Percentiles rank a stretch among this genome's conserved stretches.
Conservation (phyloP, 805 yeast genomes). For the Saturnispora bothae region DNA sequence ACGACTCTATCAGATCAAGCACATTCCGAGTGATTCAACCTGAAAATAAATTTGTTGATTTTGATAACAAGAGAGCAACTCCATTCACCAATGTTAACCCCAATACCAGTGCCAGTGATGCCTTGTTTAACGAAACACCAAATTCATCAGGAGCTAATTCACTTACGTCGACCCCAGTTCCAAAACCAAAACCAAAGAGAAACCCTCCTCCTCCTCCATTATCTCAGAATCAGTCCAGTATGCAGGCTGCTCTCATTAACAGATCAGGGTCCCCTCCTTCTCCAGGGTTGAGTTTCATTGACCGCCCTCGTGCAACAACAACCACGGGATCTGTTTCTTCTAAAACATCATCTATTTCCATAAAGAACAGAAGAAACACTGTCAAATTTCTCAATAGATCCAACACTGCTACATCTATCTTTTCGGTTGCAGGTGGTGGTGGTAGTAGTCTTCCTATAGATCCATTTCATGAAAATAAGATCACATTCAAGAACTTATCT, state of each 20-base stretch:
- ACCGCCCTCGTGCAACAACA: not conserved
- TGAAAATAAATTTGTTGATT: constrained; percentile 65
- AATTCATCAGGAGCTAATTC: constrained; percentile 52
- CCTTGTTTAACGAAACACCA: constrained; percentile 57
- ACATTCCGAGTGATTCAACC: constrained; percentile 59
- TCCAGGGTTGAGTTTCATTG: not conserved
- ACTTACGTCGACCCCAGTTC: constrained; percentile 3
- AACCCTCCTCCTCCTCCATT: constrained; percentile 18
- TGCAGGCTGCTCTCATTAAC: constrained; percentile 9
- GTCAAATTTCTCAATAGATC: constrained; percentile 10
- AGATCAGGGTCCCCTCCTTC: not conserved
- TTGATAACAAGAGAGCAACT: constrained; percentile 67
- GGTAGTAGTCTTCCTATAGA: constrained; percentile 22
- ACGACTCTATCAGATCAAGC: not conserved
- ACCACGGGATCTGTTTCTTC: constrained; percentile 2
- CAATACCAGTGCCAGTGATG: too few relatives aligned
- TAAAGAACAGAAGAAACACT: constrained; percentile 4
- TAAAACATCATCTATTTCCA: constrained; percentile 2
- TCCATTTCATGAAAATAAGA: constrained; percentile 58
- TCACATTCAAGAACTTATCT: constrained; percentile 41
- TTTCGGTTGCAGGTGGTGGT: constrained; percentile 5
- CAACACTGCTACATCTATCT: constrained; percentile 9
- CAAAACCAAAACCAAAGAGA: constrained; percentile 22
- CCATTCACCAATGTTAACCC: too few relatives aligned
- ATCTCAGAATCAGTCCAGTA: too few relatives aligned